A percentile compares a stretch with the other conserved stretches of the same genome.
Evolutionary conservation across 352 stramenopile genomes (phyloP).

Genomic region (Phytophthora crassamura): DNA sequence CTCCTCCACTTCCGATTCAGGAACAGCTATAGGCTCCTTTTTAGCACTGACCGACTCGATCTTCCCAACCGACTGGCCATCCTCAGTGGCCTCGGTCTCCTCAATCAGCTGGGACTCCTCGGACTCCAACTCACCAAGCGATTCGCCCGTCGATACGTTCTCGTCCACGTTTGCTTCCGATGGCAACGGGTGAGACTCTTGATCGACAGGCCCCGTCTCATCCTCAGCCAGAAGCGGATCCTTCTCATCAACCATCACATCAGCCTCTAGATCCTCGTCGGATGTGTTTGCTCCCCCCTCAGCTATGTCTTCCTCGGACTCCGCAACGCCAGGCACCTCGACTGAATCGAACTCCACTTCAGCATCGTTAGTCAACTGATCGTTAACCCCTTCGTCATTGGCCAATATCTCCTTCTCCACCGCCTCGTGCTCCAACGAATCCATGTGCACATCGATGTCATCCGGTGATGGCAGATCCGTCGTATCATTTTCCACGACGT

Average conservation of each 20-base stretch:
- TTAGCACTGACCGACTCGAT: neutral
- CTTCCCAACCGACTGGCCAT: no score
- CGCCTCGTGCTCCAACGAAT: constrained; percentile 16
- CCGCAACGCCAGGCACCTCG: neutral
- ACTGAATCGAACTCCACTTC: constrained; percentile 9
- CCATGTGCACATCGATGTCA: neutral
- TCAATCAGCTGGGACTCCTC: neutral
- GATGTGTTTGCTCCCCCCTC: constrained; percentile 5
- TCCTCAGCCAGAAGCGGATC: constrained; percentile 2
- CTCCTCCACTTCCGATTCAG: neutral
- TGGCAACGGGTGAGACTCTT: constrained; percentile 2
- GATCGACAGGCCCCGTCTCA: neutral
- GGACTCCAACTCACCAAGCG: neutral
- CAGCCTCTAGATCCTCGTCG: neutral
- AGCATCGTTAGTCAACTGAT: constrained; percentile 1
- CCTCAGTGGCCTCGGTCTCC: no score
- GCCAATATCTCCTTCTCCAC: constrained; percentile 13
- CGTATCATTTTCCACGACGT: constrained; percentile 7
- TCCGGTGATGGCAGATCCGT: neutral
- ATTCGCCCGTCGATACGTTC: neutral
- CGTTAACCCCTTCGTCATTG: neutral
- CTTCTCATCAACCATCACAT: neutral
- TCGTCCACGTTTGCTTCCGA: neutral
- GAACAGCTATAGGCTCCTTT: neutral
- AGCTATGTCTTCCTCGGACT: neutral